Evolutionary conservation across 768 basidiomycete genomes (phyloP).

Genomic region (Daedalea quercina): DNA sequence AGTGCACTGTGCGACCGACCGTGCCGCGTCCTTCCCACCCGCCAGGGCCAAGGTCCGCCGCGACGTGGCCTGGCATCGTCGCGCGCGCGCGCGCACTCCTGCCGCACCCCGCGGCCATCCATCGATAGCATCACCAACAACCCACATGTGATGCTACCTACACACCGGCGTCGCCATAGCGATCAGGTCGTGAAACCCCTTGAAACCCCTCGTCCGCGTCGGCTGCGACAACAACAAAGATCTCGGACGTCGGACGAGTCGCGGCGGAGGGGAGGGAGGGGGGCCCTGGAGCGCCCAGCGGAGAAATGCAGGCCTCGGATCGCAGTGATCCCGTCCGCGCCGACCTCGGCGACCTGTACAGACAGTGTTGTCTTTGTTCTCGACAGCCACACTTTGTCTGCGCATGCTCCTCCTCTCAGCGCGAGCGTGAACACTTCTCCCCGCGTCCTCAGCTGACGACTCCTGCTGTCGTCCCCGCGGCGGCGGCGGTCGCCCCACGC

Average conservation of each 20-base stretch:
- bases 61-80: not conserved
- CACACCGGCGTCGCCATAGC: slow-evolving; percentile 11
- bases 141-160: not conserved
- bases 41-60: not conserved
- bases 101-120: not conserved
- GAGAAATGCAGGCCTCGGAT: too few species aligned
- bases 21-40: not conserved
- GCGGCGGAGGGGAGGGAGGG: too few species aligned
- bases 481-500: not conserved
- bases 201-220: too few species aligned
- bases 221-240: too few species aligned
- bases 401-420: too few species aligned
- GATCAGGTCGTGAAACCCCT: slow-evolving; percentile 6
- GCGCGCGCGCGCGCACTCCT: too few species aligned
- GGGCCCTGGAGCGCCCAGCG: too few species aligned
- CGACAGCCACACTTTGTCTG: not conserved
- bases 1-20: too few species aligned
- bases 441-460: not conserved
- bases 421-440: slow-evolving; percentile 1
- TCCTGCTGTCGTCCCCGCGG: too few species aligned
- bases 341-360: too few species aligned
- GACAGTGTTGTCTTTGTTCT: not conserved
- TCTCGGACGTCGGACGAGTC: too few species aligned
- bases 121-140: not conserved
- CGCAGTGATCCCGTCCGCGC: too few species aligned